Base-by-base conservation (phyloP, 495 filamentous ascomycete genomes). In the Daldinia grandis region DNA sequence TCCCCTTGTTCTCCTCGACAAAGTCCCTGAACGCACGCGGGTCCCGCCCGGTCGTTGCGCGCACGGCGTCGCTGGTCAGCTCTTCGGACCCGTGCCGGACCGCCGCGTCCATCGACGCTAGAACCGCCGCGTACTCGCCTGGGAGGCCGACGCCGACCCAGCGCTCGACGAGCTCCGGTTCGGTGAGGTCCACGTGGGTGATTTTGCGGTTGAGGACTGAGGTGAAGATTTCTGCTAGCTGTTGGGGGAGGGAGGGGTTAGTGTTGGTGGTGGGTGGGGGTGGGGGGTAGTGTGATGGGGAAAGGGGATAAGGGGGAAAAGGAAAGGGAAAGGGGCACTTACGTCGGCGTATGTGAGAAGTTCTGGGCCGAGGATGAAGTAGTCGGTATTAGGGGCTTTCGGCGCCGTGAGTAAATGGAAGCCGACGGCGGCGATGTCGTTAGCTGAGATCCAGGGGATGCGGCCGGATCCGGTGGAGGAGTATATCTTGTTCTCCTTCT, bases 351-450 rank as follows among this genome's bases (percentile, higher is more conserved):
- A 84, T 1, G 76, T 76, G 0, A 86, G 66, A 49, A 84, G 56
- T 61, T 86, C 83, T 1, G 82, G 75, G 5, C 85, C 85, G 4
- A 87, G 64, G 15, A 87, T 63, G 15, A 80, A 6, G 61, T 79
- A 78, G 49, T 85, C 84, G 0, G 78, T 80, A 59, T 85, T 85
- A 17, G 79, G 78, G 12, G 81, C 60, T n/a, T 76, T 68, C 49
- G 68, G 33, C 17, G 76, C 74, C 7, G 81, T 85, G 50, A 87
- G 67, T 3, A 78, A 77, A 33, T 77, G 68, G 40, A 81, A 78
- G 27, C 80, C 84, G 2, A 85, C 81, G 21, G 78, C 76, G 1
- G 84, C 83, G 54, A 87, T 84, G 59, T 86, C 84, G 15, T 80
- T 70, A 5, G 78, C 78, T 19, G 79, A 79, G n/a, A 86, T 71